phyloP scores from a whole-genome alignment of 768 basidiomycete species.

The Leccinellum rugosiceps region DNA sequence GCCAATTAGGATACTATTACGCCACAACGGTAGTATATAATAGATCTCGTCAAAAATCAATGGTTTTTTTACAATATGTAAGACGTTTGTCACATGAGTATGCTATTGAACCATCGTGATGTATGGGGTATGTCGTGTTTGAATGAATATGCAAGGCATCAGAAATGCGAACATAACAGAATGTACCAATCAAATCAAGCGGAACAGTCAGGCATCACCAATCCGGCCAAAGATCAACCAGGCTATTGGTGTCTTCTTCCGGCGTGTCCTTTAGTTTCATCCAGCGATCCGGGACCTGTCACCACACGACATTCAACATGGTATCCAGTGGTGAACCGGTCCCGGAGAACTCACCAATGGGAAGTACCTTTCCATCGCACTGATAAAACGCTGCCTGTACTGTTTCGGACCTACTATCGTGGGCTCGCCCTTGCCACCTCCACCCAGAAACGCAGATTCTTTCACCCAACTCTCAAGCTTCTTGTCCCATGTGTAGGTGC shows the following conservation, averaged over 20 bases:
- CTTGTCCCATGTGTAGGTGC: slow-evolving; percentile 98
- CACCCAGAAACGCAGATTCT: slow-evolving; percentile 87
- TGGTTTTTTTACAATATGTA: not conserved
- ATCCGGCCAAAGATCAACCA: slow-evolving; percentile 62
- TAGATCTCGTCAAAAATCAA: not conserved
- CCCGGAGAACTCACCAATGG: slow-evolving; percentile 55
- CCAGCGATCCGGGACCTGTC: slow-evolving; percentile 84
- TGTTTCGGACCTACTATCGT: slow-evolving; percentile 96
- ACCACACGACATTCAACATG: slow-evolving; percentile 1
- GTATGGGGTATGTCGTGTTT: slow-evolving; percentile 17
- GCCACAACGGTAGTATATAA: slow-evolving; percentile 1
- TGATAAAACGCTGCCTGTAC: slow-evolving; percentile 83
- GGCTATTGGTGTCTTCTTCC: slow-evolving; percentile 63
- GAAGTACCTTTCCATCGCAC: slow-evolving; percentile 89
- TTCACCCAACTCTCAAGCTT: slow-evolving; percentile 98
- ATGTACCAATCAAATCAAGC: not conserved
- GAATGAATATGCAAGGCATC: slow-evolving; percentile 9
- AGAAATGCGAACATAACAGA: slow-evolving; percentile 6
- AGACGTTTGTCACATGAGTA: slow-evolving; percentile 18
- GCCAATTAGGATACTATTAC: not conserved
- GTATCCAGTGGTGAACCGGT: not conserved
- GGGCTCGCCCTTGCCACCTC: slow-evolving; percentile 80
- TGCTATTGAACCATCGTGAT: slow-evolving; percentile 25
- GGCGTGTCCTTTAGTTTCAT: slow-evolving; percentile 81
- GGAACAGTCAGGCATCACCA: slow-evolving; percentile 37